These are phyloP conservation scores for Talaromyces thailandensis DNA, from an alignment of 495 filamentous ascomycete species.

Conservation along the genomic window DNA sequence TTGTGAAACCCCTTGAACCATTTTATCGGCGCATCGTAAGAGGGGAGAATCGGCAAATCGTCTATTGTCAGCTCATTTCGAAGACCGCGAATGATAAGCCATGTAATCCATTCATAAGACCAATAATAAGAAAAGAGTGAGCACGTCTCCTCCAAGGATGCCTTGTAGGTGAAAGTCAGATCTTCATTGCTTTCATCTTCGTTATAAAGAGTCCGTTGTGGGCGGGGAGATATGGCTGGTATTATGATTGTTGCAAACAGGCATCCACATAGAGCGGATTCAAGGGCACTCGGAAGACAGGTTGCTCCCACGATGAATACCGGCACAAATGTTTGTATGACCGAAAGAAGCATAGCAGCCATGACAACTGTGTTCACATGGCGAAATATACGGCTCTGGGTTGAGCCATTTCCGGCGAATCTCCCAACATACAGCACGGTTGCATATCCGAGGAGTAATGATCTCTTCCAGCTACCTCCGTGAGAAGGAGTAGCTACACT, in stretches of 20 bases:
- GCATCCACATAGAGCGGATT: constrained; percentile 7
- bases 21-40: constrained; percentile 38
- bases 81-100: constrained; percentile 34
- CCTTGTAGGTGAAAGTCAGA: constrained; percentile 10
- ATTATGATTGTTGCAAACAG: constrained; percentile 10
- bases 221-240: constrained; percentile 12
- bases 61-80: constrained; percentile 31
- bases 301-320: constrained; percentile 13
- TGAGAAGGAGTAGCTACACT: constrained; percentile 9
- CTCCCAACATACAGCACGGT: constrained; percentile 9
- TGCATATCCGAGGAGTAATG: constrained; percentile 13
- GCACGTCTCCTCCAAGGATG: constrained; percentile 39
- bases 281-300: constrained; percentile 8
- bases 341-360: constrained; percentile 8
- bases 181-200: constrained; percentile 6
- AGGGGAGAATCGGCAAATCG: constrained; percentile 37
- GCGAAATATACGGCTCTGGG: constrained; percentile 8
- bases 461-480: constrained; percentile 9
- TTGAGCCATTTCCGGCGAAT: constrained; percentile 1
- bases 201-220: constrained; percentile 7
- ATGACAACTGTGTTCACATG: constrained; percentile 13
- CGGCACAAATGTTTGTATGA: constrained; percentile 11
- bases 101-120: constrained; percentile 39
- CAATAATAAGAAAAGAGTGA: constrained; percentile 38
- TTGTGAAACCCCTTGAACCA: constrained; percentile 28